Evolutionary conservation across 768 basidiomycete species (phyloP).

Genomic region (Naganishia friedmannii): DNA sequence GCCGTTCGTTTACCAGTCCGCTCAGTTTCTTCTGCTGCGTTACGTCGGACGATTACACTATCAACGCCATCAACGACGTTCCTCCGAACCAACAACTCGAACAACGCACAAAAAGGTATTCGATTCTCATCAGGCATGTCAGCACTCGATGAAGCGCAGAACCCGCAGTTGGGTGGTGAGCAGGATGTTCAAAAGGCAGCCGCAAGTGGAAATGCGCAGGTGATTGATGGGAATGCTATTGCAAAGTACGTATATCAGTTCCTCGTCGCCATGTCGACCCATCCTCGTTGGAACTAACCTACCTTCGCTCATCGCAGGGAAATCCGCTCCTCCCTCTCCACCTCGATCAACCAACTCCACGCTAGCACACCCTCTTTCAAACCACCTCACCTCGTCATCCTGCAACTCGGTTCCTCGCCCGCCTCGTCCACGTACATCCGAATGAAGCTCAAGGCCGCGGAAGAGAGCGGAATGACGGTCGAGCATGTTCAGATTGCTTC

Average conservation of each 20-base stretch:
- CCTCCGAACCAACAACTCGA: too few species aligned
- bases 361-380: conserved; percentile 78
- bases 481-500: conserved; percentile 64
- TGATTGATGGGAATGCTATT: conserved; percentile 79
- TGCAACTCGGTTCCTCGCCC: conserved; percentile 87
- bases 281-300: too few species aligned
- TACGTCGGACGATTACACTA: too few species aligned
- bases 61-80: neutral
- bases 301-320: too few species aligned
- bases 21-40: too few species aligned
- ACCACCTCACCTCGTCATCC: conserved; percentile 76
- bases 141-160: conserved; percentile 29
- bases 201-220: conserved; percentile 49
- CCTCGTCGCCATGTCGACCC: too few species aligned
- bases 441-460: conserved; percentile 95
- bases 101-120: too few species aligned
- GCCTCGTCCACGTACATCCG: conserved; percentile 91
- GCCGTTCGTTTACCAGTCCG: too few species aligned
- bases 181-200: conserved; percentile 25
- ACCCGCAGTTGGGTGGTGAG: conserved; percentile 25
- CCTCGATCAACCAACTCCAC: conserved; percentile 65
- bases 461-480: conserved; percentile 86
- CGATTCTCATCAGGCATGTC: conserved; percentile 27
- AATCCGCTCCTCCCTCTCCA: conserved; percentile 72
- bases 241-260: conserved; percentile 64